phyloP scores from a whole-genome alignment of 2,329 filamentous ascomycete species.

The Phyllosticta paracitricarpa region DNA sequence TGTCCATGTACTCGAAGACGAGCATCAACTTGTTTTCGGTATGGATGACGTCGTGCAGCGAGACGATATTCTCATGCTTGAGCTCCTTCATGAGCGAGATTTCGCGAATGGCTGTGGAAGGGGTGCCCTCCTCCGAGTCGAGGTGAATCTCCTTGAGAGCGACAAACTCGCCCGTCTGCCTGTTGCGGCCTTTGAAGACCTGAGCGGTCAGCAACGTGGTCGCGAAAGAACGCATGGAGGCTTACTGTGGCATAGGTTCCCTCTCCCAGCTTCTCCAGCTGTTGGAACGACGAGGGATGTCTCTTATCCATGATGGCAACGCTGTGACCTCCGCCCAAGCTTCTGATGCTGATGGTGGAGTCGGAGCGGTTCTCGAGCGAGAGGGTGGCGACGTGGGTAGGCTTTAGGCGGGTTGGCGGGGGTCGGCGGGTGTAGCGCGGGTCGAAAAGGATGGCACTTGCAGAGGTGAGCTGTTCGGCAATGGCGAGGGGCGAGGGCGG shows the following conservation, averaged over 20 bases:
- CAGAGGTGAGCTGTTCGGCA: constrained; percentile 37
- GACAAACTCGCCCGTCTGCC: constrained; percentile 92
- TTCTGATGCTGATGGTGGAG: constrained; percentile 41
- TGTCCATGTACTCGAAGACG: constrained; percentile 98
- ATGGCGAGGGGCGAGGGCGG: constrained; percentile 29
- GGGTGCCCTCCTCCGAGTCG: constrained; percentile 95
- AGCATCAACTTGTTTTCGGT: constrained; percentile 99
- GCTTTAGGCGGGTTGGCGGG: constrained; percentile 35
- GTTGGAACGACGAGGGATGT: constrained; percentile 95
- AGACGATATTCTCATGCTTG: constrained; percentile 97
- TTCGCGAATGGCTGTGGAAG: constrained; percentile 92
- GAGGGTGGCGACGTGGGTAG: constrained; percentile 40
- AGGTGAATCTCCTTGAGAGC: constrained; percentile 98
- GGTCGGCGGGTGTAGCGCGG: constrained; percentile 36
- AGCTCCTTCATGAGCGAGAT: constrained; percentile 99
- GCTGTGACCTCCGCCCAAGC: constrained; percentile 34
- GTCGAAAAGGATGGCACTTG: constrained; percentile 41
- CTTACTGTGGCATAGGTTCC: constrained; percentile 95
- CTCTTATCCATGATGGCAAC: constrained; percentile 70
- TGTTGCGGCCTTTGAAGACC: constrained; percentile 98
- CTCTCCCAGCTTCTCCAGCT: constrained; percentile 95
- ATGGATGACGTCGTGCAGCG: constrained; percentile 95
- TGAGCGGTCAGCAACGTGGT: constrained; percentile 31
- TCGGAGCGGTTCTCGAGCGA: constrained; percentile 38
- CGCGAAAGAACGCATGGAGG: constrained; percentile 13